Base-by-base conservation (phyloP, 768 basidiomycete genomes). In the Suillus clintonianus region DNA sequence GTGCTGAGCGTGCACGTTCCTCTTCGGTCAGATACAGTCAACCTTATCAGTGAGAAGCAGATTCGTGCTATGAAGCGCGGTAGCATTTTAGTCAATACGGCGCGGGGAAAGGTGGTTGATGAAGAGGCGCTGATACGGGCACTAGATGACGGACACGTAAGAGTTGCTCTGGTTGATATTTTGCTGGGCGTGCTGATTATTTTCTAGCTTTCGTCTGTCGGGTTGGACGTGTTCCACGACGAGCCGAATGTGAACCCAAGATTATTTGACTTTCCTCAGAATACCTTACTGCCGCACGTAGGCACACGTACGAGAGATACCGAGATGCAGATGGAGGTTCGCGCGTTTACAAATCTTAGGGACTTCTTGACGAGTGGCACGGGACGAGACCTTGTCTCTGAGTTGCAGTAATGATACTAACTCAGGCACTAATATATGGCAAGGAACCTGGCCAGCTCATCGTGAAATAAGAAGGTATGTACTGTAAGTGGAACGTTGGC, bases 1-100 rank as follows among this genome's bases (percentile, higher is more conserved):
- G 89, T 94, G 62, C 80, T 97, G 66, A 92, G 90, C 66, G 81
- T 97, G 39, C 90, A 93, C 76, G 85, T 94, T 30, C 94, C 95
- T 8, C 78, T 95, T 58, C 84, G 86, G 62, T 72, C 80, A 39
- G 86, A 92, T 37, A 95, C 92, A 11, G 82, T 86, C 43, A 86
- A 87, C 1, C 74, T 89, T 15, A 88, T 94, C 5, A 86, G 86
- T 34, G 88, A 90, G 76, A 83, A 82, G 70, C 85, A 86, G 82
- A 91, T 94, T 66, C 79, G 86, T 60, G 80, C 82, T 68, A 80
- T 94, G 79, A 94, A 89, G 78, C 85, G 83, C 50, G 89, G 89
- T 4, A 82, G 85, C 4, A 84, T 91, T 57, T 83, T 94, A 69
- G 84, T 94, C 65, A 93, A 94, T 74, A 93, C 91, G 9, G 91